Evolutionary conservation across 495 filamentous ascomycete genomes (phyloP), one percentile per base, ranked within the genome.

Genomic region (Penicillium samsonianum): DNA sequence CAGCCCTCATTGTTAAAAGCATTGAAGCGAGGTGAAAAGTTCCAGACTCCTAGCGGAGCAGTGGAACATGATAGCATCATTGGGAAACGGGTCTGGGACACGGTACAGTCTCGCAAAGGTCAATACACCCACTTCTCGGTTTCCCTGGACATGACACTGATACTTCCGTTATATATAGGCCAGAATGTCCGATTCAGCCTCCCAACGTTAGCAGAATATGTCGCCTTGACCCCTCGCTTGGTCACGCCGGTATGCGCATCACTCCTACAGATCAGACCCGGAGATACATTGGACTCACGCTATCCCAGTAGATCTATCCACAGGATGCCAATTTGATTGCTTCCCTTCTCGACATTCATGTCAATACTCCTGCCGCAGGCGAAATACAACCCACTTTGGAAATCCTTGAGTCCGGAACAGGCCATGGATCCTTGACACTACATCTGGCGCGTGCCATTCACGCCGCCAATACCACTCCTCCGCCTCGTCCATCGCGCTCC

Each of bases 361-460:
- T 81, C 44, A 61, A 74, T 16, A 64, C 76, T 19, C 70, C 78
- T 12, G 60, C 72, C 17, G 62, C 62, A 20, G 67, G 61, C 14
- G 60, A 74, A 22, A 28, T 52, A 8, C 50, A 61, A 41, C 57
- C 60, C 31, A 63, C 53, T 17, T 57, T 90, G 0, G 87, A 92
- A 63, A 87, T 92, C 37, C 83, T 93, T 33, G 90, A 93, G 70
- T 89, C 88, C 37, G 90, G 90, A 7, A 92, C 90, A 1, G 90
- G 90, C 4, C 86, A 91, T 74, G 90, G 89, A 47, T 84, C 85
- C 12, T 70, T 93, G 46, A 92, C 89, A 3, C 73, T 92, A 8
- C 79, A 89, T 59, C 78, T 92, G 14, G 83, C 87, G 20, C 81
- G 87, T n/a, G 87, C 87, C 30, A 82, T 92, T 22, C 87, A 91